Evolutionary conservation across 106 monocot genomes (phyloP).

Genomic region (Platanthera zijinensis): DNA sequence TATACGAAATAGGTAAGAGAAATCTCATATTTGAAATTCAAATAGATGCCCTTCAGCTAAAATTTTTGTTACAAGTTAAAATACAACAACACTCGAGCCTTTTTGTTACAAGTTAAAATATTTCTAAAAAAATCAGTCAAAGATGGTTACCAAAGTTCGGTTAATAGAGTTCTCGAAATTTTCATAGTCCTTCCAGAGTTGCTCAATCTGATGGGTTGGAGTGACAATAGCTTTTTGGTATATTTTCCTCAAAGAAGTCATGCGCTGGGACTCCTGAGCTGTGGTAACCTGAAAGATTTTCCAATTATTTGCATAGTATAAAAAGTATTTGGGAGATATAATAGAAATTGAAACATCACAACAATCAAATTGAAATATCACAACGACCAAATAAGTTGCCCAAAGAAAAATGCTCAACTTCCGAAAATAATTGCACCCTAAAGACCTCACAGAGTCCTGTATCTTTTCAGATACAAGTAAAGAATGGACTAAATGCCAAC

Average conservation of each 20-base stretch:
- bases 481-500: not conserved
- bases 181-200: conserved; percentile 98
- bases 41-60: not conserved
- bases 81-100: no score
- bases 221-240: conserved; percentile 91
- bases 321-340: not conserved
- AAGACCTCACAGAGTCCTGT: not conserved
- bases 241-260: conserved; percentile 77
- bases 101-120: not conserved
- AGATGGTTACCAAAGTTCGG: conserved; percentile 61
- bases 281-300: conserved; percentile 40
- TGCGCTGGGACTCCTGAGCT: conserved; percentile 83
- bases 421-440: not conserved
- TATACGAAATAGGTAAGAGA: not conserved
- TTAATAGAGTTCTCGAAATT: conserved; percentile 97
- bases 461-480: not conserved
- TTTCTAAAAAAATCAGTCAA: conserved; percentile 3
- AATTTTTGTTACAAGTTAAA: not conserved
- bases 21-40: not conserved
- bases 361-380: not conserved
- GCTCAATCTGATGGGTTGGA: conserved; percentile 89
- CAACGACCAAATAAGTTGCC: not conserved
- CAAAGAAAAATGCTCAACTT: not conserved
- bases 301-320: conserved; percentile 2
- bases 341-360: conserved; percentile 1